Evolutionary conservation across 345 rosid species (phyloP), one percentile per base, ranked within the genome.

Genomic region (Eucalyptus victrix): DNA sequence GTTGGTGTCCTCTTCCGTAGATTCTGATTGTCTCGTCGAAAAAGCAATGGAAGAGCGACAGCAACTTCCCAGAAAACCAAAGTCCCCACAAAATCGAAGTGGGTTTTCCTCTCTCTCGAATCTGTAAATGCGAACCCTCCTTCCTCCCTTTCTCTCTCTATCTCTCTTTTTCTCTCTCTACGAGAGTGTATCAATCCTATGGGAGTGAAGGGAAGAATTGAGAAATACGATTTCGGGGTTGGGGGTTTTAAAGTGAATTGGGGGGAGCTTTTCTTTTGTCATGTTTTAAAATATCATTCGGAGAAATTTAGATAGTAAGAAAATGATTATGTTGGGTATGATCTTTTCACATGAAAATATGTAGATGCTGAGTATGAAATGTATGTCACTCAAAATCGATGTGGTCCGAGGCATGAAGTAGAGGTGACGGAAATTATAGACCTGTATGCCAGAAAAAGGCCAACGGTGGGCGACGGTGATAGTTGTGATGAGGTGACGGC

Each of bases 1-100:
- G 49, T 91, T 90, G 86, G 90, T 91, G 87, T 92, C 94, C 40
- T 92, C 94, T 45, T 90, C 92, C 32, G 47, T 90, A 13, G 44
- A 86, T 34, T 49, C 89, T 6, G 88, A 88, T 28, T 88, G 90
- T 40, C 93, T 91, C 93, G 93, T 92, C 56, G 92, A 58, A 86
- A 51, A 56, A 54, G 86, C 80, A 87, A 34, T 89, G 80, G 85
- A 88, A 49, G 86, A 80, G 87, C 45, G 65, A 40, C 40, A 16
- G 10, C 40, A 67, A 67, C 80, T 32, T 67, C 80, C 80, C 21
- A 67, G 76, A 8, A 67, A 8, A 32, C 76, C 76, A n/a, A 67
- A 16, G 76, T 67, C 40, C 76, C 76, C 80, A 32, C 21, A 67
- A 4, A 30, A 67, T n/a, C 23, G 23, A 32, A 67, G 80, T 16